Base-by-base conservation (phyloP, 192 early-diverging fungal species). In the Pilaira anomala region DNA sequence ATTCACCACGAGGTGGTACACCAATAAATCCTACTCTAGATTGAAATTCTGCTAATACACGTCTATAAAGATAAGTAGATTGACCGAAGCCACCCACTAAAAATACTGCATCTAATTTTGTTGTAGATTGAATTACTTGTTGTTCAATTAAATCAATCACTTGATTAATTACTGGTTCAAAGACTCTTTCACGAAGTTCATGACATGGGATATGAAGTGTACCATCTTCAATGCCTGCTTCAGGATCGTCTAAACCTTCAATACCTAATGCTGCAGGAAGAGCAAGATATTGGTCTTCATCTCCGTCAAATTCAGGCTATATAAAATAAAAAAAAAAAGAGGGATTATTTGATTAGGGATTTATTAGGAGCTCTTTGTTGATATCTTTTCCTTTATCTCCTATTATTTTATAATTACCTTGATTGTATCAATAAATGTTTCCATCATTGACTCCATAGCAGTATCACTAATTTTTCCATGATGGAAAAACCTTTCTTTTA, bases 1-100 rank as follows among this genome's bases (percentile, higher is more conserved):
- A 50, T 42, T 73, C 71, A 48, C 71, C 71, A 73, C 71, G 71
- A 56, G 71, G 71, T 42, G 71, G 71, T 39, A 73, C 76, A 30
- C 66, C 78, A 28, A 84, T 84, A 24, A 75, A 68, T 7, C 69
- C 69, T 1, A 81, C 80, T 13, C 75, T 65, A 16, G 28, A 36
- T 39, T 63, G 66, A 51, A 79, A 84, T 21, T 69, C 69, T 21
- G 74, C 62, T 28, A 72, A 67, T 42, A 81, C 73, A 44, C 76
- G 80, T 44, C 67, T 71, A 42, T 75, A 78, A 30, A 84, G 71
- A 48, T 84, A 84, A 52, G 72, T 74, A 33, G 79, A 81, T 16
- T 80, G 78, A 19, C 79, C 77, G 46, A 83, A 83, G 14, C 80
- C 80, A 51, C 80, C 80, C 4, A 80, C 80, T 65, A 82, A 73